These are phyloP conservation scores for Gyrodon lividus DNA, from an alignment of 768 basidiomycete species.

Conservation along the genomic window DNA sequence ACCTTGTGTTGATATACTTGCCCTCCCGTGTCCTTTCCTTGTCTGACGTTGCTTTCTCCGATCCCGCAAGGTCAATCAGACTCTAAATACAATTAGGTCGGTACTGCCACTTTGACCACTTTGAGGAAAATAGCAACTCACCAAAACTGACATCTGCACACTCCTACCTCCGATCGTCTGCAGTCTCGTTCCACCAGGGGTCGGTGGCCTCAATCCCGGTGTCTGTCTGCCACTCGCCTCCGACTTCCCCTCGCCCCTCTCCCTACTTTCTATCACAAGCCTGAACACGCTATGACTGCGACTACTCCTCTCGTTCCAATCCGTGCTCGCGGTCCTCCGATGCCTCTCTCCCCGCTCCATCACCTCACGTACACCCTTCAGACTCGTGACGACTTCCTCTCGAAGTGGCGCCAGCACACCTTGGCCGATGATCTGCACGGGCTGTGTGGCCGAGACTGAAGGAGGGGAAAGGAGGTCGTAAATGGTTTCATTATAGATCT, in stretches of 20 bases:
- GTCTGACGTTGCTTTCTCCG: slow-evolving; percentile 93
- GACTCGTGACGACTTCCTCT: slow-evolving; percentile 92
- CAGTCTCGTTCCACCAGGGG: slow-evolving; percentile 60
- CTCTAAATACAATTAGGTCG: slow-evolving; percentile 46
- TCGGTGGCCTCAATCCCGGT: slow-evolving; percentile 49
- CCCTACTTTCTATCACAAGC: slow-evolving; percentile 87
- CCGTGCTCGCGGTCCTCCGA: slow-evolving; percentile 91
- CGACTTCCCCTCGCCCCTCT: slow-evolving; percentile 51
- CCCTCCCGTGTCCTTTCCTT: slow-evolving; percentile 96
- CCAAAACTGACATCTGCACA: slow-evolving; percentile 75
- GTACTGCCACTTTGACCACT: neutral
- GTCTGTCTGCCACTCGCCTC: slow-evolving; percentile 47
- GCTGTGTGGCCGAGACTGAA: slow-evolving; percentile 46
- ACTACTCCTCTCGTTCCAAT: slow-evolving; percentile 97
- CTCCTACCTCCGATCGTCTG: slow-evolving; percentile 80
- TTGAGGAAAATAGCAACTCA: slow-evolving; percentile 26
- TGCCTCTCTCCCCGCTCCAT: slow-evolving; percentile 84
- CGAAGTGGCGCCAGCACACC: slow-evolving; percentile 71
- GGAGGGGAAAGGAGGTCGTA: slow-evolving; percentile 83
- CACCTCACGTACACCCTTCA: slow-evolving; percentile 83
- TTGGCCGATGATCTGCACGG: slow-evolving; percentile 74
- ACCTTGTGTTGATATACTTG: slow-evolving; percentile 94
- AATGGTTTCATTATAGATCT: slow-evolving; percentile 94
- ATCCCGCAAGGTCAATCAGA: slow-evolving; percentile 94
- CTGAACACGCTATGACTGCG: slow-evolving; percentile 94